Evolutionary conservation across 495 filamentous ascomycete genomes (phyloP), one percentile per base, ranked within the genome.

Genomic region (Cercophora sp.): DNA sequence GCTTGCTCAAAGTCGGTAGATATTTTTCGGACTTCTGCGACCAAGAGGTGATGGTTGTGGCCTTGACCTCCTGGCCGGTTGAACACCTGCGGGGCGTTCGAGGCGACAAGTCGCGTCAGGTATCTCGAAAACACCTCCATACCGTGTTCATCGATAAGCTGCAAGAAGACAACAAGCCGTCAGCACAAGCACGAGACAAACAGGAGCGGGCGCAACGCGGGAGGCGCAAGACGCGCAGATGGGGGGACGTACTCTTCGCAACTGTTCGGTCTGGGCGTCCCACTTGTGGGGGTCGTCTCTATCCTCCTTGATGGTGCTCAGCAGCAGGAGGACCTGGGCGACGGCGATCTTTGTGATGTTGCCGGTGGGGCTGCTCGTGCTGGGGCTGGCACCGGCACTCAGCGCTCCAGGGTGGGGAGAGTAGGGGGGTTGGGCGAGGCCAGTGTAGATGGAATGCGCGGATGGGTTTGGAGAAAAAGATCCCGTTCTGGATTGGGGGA

Each of bases 111-210:
- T 65, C 91, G 88, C 66, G 86, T 83, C 70, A 96, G 94, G 70
- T 91, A 96, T 74, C 86, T 94, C 29, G 85, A 80, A 70, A 87
- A 96, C 59, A 93, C 89, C 75, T 96, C 91, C 91, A 96, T 96
- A 65, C 89, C 89, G 91, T 93, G 83, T 55, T 90, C 89, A 79
- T 93, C 86, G 65, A 96, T 84, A 58, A 96, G 81, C 90, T 96
- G 59, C 22, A 31, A 52, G 41, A 6, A 2, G 25, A 8, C 19
- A 44, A 46, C 15, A 23, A 37, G 32, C 24, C 9, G 46, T 49
- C 19, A 55, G 45, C 37, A 10, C 24, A 11, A 37, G 34, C 34
- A 36, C 48, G 34, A 8, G 24, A 3, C 11, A 5, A 8, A 13
- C 20, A 42, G 20, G 15, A 20, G 25, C 13, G 50, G 24, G 8